A percentile compares a stretch with the other conserved stretches of the same genome.
Evolutionary conservation across 2,329 filamentous ascomycete genomes (phyloP).

Genomic region (Botrytis byssoidea): DNA sequence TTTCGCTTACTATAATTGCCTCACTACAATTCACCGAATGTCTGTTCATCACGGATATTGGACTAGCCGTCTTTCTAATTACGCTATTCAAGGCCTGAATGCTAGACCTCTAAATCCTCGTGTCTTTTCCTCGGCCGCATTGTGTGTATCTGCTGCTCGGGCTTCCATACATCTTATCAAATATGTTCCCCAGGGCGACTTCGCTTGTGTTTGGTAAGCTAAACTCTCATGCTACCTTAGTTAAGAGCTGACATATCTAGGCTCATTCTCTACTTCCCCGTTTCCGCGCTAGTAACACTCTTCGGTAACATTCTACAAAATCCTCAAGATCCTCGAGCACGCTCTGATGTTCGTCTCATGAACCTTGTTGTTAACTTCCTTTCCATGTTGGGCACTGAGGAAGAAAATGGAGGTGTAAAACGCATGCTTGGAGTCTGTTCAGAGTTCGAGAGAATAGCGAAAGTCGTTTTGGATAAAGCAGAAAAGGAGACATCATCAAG

Average conservation of each 20-base stretch:
- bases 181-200: slow-evolving; percentile 94
- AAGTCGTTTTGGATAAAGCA: slow-evolving; percentile 83
- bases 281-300: slow-evolving; percentile 88
- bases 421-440: slow-evolving; percentile 91
- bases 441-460: slow-evolving; percentile 95
- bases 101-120: slow-evolving; percentile 86
- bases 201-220: slow-evolving; percentile 86
- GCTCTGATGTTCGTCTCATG: slow-evolving; percentile 89
- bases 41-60: slow-evolving; percentile 97
- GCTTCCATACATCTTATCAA: slow-evolving; percentile 92
- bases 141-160: slow-evolving; percentile 89
- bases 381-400: slow-evolving; percentile 83
- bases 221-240: neutral
- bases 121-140: slow-evolving; percentile 87
- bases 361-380: slow-evolving; percentile 89
- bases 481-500: slow-evolving; percentile 70
- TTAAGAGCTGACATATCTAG: slow-evolving; percentile 44
- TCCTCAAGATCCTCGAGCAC: slow-evolving; percentile 81
- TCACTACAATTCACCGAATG: slow-evolving; percentile 98
- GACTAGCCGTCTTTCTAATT: slow-evolving; percentile 93
- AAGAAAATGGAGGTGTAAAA: slow-evolving; percentile 84
- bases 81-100: slow-evolving; percentile 91
- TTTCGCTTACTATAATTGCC: slow-evolving; percentile 95
- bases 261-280: slow-evolving; percentile 95
- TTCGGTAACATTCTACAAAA: slow-evolving; percentile 98